phyloP scores from a whole-genome alignment of 2,329 filamentous ascomycete genomes.

The Ophiocordyceps camponoti-floridani region DNA sequence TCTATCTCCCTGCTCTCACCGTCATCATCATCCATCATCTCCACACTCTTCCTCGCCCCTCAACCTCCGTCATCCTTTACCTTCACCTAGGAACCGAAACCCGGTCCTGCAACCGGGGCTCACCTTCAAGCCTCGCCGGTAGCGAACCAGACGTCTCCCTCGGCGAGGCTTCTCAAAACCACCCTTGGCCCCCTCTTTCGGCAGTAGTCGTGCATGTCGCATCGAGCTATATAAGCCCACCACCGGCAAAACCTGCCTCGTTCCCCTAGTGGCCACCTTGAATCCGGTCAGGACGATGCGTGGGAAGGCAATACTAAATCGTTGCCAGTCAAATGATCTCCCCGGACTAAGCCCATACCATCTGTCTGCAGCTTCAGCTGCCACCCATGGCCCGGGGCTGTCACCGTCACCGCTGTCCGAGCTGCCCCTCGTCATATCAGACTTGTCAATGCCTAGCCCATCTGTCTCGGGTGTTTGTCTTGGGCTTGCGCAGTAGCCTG shows the following conservation, averaged over 20 bases:
- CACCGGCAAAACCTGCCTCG: background rate
- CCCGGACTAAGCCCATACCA: background rate
- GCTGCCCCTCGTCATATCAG: background rate
- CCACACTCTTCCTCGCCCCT: too few species aligned
- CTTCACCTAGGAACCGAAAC: background rate
- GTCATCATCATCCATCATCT: too few species aligned
- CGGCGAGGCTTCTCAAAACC: too few species aligned
- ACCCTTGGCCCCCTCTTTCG: background rate
- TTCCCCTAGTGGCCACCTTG: background rate
- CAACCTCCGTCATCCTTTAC: background rate
- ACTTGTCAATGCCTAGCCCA: too few species aligned
- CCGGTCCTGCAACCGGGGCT: background rate
- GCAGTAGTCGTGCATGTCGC: background rate
- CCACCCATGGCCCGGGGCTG: background rate
- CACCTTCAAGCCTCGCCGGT: too few species aligned
- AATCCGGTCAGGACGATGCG: background rate
- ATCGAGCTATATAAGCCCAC: background rate
- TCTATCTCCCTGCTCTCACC: background rate
- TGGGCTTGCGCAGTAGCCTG: background rate
- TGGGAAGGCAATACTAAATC: background rate
- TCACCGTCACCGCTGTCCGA: background rate
- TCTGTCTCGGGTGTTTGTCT: too few species aligned
- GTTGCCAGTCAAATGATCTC: background rate
- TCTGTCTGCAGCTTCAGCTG: constrained; percentile 1
- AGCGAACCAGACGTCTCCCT: too few species aligned